Conservation (phyloP, 805 yeast genomes). For the Yamadazyma ubonensis region DNA sequence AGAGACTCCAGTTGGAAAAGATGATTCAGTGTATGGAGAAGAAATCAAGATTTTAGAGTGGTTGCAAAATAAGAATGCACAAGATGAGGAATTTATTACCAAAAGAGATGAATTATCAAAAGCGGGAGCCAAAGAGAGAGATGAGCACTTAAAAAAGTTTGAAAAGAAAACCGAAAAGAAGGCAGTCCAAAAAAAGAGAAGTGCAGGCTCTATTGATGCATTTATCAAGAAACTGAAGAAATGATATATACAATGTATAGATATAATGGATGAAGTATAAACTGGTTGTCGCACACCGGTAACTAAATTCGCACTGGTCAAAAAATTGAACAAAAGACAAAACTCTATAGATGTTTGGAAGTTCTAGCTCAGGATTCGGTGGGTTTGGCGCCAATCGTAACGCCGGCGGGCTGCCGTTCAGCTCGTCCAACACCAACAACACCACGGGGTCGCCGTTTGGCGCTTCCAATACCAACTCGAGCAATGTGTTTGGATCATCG, state of each 20-base stretch:
- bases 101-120: conserved; percentile 51
- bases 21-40: conserved; percentile 67
- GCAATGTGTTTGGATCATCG: conserved; percentile 22
- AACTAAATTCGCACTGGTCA: neutral
- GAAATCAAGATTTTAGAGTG: conserved; percentile 84
- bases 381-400: conserved; percentile 33
- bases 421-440: conserved; percentile 23
- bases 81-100: conserved; percentile 53
- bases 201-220: conserved; percentile 13
- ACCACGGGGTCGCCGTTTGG: conserved; percentile 33
- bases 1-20: conserved; percentile 79
- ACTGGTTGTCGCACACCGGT: no score
- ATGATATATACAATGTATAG: neutral
- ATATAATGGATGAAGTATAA: neutral
- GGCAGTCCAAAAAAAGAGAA: conserved; percentile 5
- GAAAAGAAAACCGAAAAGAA: conserved; percentile 45
- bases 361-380: conserved; percentile 50
- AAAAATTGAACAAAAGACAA: conserved; percentile 4
- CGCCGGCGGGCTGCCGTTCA: conserved; percentile 37
- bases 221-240: conserved; percentile 13
- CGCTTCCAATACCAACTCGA: conserved; percentile 22
- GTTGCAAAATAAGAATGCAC: conserved; percentile 57
- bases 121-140: conserved; percentile 67
- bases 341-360: conserved; percentile 49
- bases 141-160: conserved; percentile 63